Evolutionary conservation across 495 filamentous ascomycete genomes (phyloP), one percentile per base, ranked within the genome.

Genomic region (Tuber calosporum): DNA sequence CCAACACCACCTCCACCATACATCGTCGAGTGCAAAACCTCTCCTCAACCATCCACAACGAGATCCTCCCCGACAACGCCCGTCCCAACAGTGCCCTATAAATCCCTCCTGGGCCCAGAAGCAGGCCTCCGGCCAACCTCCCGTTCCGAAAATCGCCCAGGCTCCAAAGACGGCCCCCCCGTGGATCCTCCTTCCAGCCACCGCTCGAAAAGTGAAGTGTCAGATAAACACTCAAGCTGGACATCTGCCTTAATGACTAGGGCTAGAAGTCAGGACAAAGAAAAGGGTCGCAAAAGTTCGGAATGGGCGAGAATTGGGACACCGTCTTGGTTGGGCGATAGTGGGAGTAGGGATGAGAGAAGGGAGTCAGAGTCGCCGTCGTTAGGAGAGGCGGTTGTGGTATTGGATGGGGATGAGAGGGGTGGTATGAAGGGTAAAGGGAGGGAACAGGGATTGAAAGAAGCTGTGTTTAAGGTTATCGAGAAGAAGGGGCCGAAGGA

Each of bases 251-350:
- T 45, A 26, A 77, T 78, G 58, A 58, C 74, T 4, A 81, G 83
- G 38, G 84, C 84, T 67, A 81, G 84, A 37, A 87, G 85, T 79
- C 86, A 83, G 68, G 86, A 88, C 58, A 82, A 82, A 26, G 77
- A 86, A 20, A 82, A 79, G 53, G 79, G 78, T 36, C 74, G 76
- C 43, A 82, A 74, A 42, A 83, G 82, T 34, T 72, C 76, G 20
- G 83, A 84, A 68, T 73, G 77, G 72, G 66, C 53, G 83, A 83
- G 48, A 81, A 85, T 68, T 75, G 82, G 26, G 82, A 84, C 38
- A 79, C 83, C 39, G 79, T 83, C 45, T 82, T 78, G 42, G 72
- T 74, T 41, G 76, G 78, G 72, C 70, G 80, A 83, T 17, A 26
- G 72, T 66, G 73, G 70, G 36, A 68, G 72, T 39, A 66, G 40